Percentiles rank a stretch among this genome's conserved stretches.
These are phyloP conservation scores for Striga asiatica DNA, from an alignment of 257 asterid species.

Conservation along the genomic window DNA sequence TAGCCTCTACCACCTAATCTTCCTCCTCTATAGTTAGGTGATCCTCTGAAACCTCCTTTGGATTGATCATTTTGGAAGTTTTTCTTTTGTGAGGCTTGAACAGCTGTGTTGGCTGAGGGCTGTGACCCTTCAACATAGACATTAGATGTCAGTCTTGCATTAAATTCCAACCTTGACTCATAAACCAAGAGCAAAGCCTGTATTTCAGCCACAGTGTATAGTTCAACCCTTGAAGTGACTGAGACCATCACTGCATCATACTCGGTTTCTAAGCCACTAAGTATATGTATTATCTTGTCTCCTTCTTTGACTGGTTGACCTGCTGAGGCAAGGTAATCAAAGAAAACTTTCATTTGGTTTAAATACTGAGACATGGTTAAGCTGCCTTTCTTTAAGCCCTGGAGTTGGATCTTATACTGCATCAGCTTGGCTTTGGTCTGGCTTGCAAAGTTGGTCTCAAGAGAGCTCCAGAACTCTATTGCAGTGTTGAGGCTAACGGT, in stretches of 20 bases:
- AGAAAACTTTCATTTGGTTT: neutral
- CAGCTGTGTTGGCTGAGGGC: too few species aligned
- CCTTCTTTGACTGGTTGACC: neutral
- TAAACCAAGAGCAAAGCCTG: neutral
- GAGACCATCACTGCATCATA: neutral
- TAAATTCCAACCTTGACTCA: neutral
- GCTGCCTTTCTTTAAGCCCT: neutral
- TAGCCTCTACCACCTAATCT: too few species aligned
- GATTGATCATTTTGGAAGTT: too few species aligned
- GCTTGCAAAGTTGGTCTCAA: neutral
- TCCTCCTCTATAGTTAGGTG: too few species aligned
- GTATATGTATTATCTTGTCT: neutral
- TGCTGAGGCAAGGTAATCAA: neutral
- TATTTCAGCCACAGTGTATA: too few species aligned
- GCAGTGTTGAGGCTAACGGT: neutral
- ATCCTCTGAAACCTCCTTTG: too few species aligned
- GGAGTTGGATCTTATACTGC: neutral
- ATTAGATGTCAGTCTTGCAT: too few species aligned
- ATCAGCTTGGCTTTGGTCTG: neutral
- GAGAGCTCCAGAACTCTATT: neutral
- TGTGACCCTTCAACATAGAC: too few species aligned
- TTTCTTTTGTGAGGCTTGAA: too few species aligned
- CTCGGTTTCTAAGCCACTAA: neutral
- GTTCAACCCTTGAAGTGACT: neutral
- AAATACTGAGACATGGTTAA: neutral